A percentile compares a stretch with the other conserved stretches of the same genome.
phyloP scores from a whole-genome alignment of 106 monocot genomes.

The Phalaenopsis equestris region DNA sequence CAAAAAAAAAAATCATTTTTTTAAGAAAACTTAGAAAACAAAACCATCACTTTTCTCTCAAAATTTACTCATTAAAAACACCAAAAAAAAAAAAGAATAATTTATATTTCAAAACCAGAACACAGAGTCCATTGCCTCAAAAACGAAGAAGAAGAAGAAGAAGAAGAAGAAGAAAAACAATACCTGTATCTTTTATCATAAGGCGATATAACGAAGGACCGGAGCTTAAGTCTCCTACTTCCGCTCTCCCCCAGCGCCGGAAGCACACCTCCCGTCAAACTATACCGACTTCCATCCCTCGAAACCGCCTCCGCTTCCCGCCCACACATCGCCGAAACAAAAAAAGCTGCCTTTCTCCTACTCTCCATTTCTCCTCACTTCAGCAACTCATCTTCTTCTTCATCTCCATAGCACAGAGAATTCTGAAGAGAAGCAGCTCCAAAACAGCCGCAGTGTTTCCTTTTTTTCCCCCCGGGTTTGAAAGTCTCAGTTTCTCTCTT shows the following conservation, averaged over 20 bases:
- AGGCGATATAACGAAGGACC: conserved; percentile 58
- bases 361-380: neutral
- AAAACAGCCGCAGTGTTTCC: neutral
- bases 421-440: neutral
- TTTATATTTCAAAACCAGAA: neutral
- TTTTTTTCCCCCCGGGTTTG: too few relatives aligned
- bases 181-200: conserved; percentile 70
- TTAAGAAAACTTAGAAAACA: too few relatives aligned
- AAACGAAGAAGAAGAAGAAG: too few relatives aligned
- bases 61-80: too few relatives aligned
- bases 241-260: conserved; percentile 80
- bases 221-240: conserved; percentile 50
- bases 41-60: too few relatives aligned
- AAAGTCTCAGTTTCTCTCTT: too few relatives aligned
- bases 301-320: conserved; percentile 27
- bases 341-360: neutral
- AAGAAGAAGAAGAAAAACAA: too few relatives aligned
- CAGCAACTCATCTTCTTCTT: neutral
- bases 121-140: neutral
- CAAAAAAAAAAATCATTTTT: too few relatives aligned
- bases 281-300: conserved; percentile 79
- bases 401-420: neutral
- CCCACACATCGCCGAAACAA: conserved; percentile 17
- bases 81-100: too few relatives aligned
- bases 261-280: conserved; percentile 70